Evolutionary conservation across 2,329 filamentous ascomycete genomes (phyloP), one percentile per base, ranked within the genome.

Genomic region (Biscogniauxia mediterranea): DNA sequence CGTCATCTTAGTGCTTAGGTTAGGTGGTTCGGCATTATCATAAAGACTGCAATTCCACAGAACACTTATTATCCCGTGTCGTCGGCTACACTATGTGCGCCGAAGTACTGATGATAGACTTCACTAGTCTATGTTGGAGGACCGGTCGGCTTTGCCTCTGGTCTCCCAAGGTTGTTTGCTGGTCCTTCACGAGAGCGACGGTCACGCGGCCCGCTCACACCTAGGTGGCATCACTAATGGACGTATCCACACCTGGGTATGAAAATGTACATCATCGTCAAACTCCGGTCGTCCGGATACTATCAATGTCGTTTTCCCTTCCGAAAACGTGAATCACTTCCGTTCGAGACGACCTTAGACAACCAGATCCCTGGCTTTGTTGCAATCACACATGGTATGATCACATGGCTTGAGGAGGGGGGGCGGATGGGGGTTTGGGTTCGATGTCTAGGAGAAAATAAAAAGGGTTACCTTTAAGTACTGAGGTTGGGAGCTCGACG

Each of bases 71-170:
- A 49, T 55, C 58, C 59, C 57, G 59, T 49, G 42, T 62, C 54
- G 23, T 61, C 57, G 64, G 63, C 63, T 68, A 60, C 60, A 58
- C 55, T 61, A 62, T 61, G 58, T 64, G 55, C 58, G 57, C 64
- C 63, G 55, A 65, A 59, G 63, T 70, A 57, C 63, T 58, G 62
- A 61, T 64, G 42, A 52, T 46, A 60, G 32, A 55, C 58, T 59
- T 25, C 38, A 21, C 32, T 61, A 56, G 53, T 26, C 58, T 56
- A 58, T 59, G 52, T 54, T 63, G 55, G 42, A 54, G 59, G 56
- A 49, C 53, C 56, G 58, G 46, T 57, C 51, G 54, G 55, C 32
- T 58, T 55, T 19, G 55, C 56, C 52, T 59, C 51, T 61, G 20
- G 38, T 42, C 21, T 26, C 55, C 54, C 54, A 52, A 50, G 54